phyloP scores from a whole-genome alignment of 495 filamentous ascomycete species.

The Rhypophila decipiens region DNA sequence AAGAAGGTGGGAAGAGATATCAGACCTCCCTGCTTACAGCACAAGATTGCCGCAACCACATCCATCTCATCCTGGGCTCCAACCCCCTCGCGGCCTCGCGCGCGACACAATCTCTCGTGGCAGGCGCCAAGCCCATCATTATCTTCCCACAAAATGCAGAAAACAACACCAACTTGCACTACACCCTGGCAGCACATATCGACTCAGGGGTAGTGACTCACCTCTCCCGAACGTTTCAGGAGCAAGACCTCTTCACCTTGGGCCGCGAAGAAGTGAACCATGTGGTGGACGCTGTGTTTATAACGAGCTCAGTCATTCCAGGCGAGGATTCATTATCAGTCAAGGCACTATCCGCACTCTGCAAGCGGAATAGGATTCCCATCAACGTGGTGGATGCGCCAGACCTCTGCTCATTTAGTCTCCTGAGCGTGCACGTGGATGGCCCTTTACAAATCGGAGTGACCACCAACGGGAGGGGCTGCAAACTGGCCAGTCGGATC shows the following conservation, averaged over 20 bases:
- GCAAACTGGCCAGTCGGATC: constrained; percentile 89
- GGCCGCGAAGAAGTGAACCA: constrained; percentile 72
- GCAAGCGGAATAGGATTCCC: constrained; percentile 74
- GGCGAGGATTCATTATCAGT: too few species aligned
- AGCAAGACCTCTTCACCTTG: constrained; percentile 67
- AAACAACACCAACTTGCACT: constrained; percentile 45
- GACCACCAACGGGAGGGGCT: constrained; percentile 91
- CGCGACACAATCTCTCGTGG: constrained; percentile 70
- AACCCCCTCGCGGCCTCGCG: constrained; percentile 81
- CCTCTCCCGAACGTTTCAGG: constrained; percentile 60
- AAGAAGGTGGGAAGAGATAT: constrained; percentile 1
- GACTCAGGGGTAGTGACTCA: constrained; percentile 67
- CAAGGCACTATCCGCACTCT: constrained; percentile 66
- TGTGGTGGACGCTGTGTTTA: constrained; percentile 88
- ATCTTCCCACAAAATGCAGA: constrained; percentile 61
- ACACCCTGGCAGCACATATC: constrained; percentile 65
- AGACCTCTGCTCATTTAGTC: constrained; percentile 79
- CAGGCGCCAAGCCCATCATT: constrained; percentile 83
- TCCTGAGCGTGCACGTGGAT: constrained; percentile 82
- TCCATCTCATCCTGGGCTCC: constrained; percentile 81
- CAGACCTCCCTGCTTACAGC: constrained; percentile 67
- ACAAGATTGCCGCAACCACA: constrained; percentile 63
- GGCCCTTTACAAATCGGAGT: constrained; percentile 93
- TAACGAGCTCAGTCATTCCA: constrained; percentile 54
- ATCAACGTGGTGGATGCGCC: constrained; percentile 90